Evolutionary conservation across 2,329 filamentous ascomycete species (phyloP).

Genomic region (Beauveria medogensis): DNA sequence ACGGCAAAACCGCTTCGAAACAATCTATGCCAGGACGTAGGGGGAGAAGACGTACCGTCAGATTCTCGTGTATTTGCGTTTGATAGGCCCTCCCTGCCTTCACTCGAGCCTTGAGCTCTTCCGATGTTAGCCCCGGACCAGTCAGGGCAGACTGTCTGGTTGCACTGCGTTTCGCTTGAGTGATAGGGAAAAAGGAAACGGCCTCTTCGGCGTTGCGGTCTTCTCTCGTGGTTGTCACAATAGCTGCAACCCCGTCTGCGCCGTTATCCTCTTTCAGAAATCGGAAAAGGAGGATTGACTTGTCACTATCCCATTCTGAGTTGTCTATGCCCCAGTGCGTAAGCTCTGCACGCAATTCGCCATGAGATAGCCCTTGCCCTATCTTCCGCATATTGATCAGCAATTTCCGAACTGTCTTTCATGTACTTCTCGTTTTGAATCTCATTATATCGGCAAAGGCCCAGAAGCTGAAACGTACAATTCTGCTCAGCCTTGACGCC

Average conservation of each 20-base stretch:
- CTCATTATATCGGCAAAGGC: too few relatives aligned
- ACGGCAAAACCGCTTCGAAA: too few relatives aligned
- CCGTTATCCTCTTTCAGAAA: background rate
- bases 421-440: too few relatives aligned
- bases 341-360: background rate
- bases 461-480: slow-evolving; percentile 9
- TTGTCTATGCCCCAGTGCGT: background rate
- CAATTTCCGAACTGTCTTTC: too few relatives aligned
- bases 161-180: background rate
- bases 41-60: background rate
- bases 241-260: background rate
- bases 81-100: background rate
- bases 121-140: background rate
- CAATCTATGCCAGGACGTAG: background rate
- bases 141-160: background rate
- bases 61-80: background rate
- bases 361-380: background rate
- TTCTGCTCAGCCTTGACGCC: slow-evolving; percentile 15
- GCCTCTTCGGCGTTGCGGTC: background rate
- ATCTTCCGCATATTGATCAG: background rate
- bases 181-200: background rate
- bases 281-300: background rate
- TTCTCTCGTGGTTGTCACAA: background rate
- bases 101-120: background rate
- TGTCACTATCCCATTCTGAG: background rate